Conservation (phyloP, 2,329 filamentous ascomycete genomes). For the Pseudogymnoascus sp. region DNA sequence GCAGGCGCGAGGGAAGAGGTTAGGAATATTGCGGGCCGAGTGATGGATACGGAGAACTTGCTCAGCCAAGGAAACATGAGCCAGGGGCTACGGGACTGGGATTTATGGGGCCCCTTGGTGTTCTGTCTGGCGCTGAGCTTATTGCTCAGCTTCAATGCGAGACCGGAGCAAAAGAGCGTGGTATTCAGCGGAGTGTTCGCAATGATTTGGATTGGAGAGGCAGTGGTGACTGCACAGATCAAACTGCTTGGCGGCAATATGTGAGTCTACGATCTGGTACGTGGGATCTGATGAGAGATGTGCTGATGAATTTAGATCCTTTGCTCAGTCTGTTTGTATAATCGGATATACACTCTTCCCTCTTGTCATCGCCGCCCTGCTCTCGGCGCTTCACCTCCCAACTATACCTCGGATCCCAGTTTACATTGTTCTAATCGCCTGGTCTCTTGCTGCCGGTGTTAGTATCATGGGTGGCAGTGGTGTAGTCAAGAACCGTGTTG, state of each 20-base stretch:
- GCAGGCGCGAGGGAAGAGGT: constrained; percentile 54
- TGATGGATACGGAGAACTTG: constrained; percentile 55
- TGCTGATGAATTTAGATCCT: constrained; percentile 57
- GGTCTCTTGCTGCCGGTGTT: constrained; percentile 90
- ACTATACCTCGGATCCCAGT: constrained; percentile 81
- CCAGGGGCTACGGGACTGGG: constrained; percentile 88
- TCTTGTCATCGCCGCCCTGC: constrained; percentile 81
- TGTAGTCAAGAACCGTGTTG: constrained; percentile 89
- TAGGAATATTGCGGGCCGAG: constrained; percentile 49
- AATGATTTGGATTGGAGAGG: constrained; percentile 93
- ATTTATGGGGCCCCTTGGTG: constrained; percentile 92
- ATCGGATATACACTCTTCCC: constrained; percentile 98
- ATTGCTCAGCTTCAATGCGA: constrained; percentile 75
- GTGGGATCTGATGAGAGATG: constrained; percentile 9
- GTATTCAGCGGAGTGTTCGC: constrained; percentile 97
- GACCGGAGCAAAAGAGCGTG: constrained; percentile 69
- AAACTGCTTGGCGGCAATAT: constrained; percentile 94
- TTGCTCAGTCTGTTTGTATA: constrained; percentile 94
- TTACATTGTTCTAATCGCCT: constrained; percentile 78
- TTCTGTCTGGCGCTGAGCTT: constrained; percentile 87
- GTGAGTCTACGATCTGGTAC: constrained; percentile 46
- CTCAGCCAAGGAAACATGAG: constrained; percentile 65
- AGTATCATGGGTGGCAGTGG: constrained; percentile 94
- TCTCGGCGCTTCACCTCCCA: constrained; percentile 74
- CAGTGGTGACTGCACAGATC: constrained; percentile 95